These are phyloP conservation scores for Amyloporia xantha DNA, from an alignment of 768 basidiomycete genomes.

Conservation along the genomic window DNA sequence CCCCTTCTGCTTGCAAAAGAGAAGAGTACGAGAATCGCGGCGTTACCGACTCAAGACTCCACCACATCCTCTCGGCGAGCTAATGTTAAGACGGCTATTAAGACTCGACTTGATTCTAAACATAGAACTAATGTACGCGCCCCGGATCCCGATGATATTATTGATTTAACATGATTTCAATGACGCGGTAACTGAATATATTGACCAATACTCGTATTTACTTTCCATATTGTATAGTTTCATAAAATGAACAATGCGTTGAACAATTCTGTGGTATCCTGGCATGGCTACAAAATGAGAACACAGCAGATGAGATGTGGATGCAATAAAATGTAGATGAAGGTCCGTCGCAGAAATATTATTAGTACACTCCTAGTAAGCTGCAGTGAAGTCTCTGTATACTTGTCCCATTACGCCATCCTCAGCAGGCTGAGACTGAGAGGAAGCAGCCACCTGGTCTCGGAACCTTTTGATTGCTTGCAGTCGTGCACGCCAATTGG, in stretches of 20 bases:
- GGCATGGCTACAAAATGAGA: constrained; percentile 8
- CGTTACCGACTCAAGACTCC: background rate
- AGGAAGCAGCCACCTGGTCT: constrained; percentile 15
- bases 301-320: background rate
- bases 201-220: background rate
- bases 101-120: background rate
- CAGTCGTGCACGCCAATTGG: constrained; percentile 82
- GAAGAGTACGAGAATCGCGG: constrained; percentile 3
- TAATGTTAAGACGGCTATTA: background rate
- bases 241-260: constrained; percentile 3
- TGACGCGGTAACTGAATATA: background rate
- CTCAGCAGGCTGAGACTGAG: constrained; percentile 16
- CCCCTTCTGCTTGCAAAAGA: constrained; percentile 23
- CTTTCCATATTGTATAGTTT: background rate
- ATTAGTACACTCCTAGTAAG: constrained; percentile 16
- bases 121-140: constrained; percentile 8
- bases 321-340: background rate
- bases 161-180: constrained; percentile 33
- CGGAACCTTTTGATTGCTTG: constrained; percentile 71
- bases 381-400: constrained; percentile 26
- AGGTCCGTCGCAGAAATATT: background rate
- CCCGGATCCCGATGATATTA: constrained; percentile 25
- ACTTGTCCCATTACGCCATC: constrained; percentile 25
- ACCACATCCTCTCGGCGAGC: no score
- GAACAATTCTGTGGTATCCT: constrained; percentile 7